A percentile compares a stretch with the other conserved stretches of the same genome.
Conservation (phyloP, 352 stramenopile genomes). For the Phytophthora brassicae region DNA sequence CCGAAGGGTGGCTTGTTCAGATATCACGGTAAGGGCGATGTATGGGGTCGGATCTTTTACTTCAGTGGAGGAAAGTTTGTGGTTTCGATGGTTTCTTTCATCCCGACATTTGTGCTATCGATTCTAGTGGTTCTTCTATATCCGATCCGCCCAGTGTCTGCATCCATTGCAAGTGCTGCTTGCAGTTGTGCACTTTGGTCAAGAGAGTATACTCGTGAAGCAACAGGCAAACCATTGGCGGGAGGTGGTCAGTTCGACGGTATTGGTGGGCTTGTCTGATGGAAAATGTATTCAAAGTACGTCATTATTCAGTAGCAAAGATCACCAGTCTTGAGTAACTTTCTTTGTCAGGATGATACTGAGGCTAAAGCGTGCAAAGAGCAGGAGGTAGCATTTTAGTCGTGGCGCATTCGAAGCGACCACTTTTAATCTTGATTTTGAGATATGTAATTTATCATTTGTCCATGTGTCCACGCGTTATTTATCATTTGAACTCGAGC, state of each 20-base stretch:
- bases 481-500: neutral
- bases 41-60: slow-evolving; percentile 75
- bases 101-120: slow-evolving; percentile 56
- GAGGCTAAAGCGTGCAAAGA: slow-evolving; percentile 6
- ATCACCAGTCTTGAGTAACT: slow-evolving; percentile 8
- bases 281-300: slow-evolving; percentile 2
- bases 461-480: neutral
- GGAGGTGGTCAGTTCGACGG: slow-evolving; percentile 29
- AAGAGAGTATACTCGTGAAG: slow-evolving; percentile 66
- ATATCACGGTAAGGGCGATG: slow-evolving; percentile 55
- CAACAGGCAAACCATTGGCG: slow-evolving; percentile 52
- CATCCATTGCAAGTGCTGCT: slow-evolving; percentile 37
- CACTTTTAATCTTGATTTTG: slow-evolving; percentile 25
- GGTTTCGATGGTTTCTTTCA: slow-evolving; percentile 56
- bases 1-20: slow-evolving; percentile 47
- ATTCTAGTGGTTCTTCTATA: slow-evolving; percentile 57
- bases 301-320: slow-evolving; percentile 20
- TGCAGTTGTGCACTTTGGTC: slow-evolving; percentile 60
- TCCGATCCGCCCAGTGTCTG: slow-evolving; percentile 54
- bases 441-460: slow-evolving; percentile 38
- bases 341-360: slow-evolving; percentile 1
- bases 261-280: slow-evolving; percentile 44
- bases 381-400: neutral
- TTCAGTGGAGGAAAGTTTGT: slow-evolving; percentile 66
- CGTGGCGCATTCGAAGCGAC: slow-evolving; percentile 5